phyloP scores from a whole-genome alignment of 2,329 filamentous ascomycete genomes.

The Hysterium pulicare region DNA sequence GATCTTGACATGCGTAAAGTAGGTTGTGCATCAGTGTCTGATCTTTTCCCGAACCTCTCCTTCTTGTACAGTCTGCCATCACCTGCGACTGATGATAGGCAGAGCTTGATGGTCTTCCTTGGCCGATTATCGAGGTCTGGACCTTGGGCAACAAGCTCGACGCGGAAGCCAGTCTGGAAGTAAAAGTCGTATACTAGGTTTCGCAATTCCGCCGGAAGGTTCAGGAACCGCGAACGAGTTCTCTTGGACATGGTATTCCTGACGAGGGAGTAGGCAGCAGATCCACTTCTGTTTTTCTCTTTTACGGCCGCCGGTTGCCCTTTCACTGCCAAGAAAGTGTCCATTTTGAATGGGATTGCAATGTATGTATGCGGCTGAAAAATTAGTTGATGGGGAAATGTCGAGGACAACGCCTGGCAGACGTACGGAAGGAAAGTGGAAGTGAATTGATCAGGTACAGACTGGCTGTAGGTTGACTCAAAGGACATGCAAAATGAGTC shows the following conservation, averaged over 20 bases:
- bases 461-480: too few relatives aligned
- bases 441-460: too few relatives aligned
- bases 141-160: slow-evolving; percentile 22
- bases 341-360: too few relatives aligned
- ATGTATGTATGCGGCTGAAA: too few relatives aligned
- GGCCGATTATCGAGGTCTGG: slow-evolving; percentile 7
- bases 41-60: neutral
- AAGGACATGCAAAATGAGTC: too few relatives aligned
- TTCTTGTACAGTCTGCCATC: neutral
- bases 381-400: too few relatives aligned
- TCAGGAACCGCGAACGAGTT: slow-evolving; percentile 24
- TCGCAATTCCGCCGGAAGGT: slow-evolving; percentile 50
- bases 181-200: slow-evolving; percentile 45
- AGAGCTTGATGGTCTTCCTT: slow-evolving; percentile 15
- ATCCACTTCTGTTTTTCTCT: too few relatives aligned
- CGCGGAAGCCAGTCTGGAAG: slow-evolving; percentile 24
- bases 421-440: too few relatives aligned
- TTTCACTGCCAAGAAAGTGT: too few relatives aligned
- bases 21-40: neutral
- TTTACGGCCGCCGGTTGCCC: too few relatives aligned
- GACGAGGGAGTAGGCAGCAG: too few relatives aligned
- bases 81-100: slow-evolving; percentile 1
- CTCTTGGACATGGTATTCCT: slow-evolving; percentile 8
- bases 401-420: too few relatives aligned
- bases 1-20: slow-evolving; percentile 14